Conservation (phyloP, 768 basidiomycete genomes). For the Epithele typhae region DNA sequence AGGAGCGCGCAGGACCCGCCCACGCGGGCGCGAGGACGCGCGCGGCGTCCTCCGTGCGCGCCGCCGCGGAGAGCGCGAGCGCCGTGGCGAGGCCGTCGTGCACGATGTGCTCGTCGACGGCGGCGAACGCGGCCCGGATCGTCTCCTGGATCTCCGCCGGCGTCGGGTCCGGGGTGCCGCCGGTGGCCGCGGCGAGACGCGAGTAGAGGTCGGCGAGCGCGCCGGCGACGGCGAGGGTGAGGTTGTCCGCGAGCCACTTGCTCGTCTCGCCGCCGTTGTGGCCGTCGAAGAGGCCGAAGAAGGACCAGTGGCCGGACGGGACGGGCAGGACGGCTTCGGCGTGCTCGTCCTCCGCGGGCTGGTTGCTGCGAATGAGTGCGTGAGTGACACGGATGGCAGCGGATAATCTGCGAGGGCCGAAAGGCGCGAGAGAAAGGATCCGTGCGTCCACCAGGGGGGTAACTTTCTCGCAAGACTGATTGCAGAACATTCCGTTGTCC, state of each 20-base stretch:
- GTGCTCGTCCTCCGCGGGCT: slow-evolving; percentile 26
- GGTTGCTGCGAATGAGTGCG: slow-evolving; percentile 16
- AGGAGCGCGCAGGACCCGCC: slow-evolving; percentile 43
- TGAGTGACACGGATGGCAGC: too few species aligned
- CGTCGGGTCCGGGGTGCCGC: slow-evolving; percentile 7
- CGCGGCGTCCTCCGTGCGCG: slow-evolving; percentile 13
- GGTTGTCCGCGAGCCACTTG: slow-evolving; percentile 27
- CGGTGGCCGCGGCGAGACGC: background rate
- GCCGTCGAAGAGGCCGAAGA: slow-evolving; percentile 31
- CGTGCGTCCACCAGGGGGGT: too few species aligned
- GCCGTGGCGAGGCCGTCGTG: slow-evolving; percentile 28
- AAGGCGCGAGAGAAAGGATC: too few species aligned
- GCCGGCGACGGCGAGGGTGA: slow-evolving; percentile 24
- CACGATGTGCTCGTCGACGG: slow-evolving; percentile 39
- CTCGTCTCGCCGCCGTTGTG: slow-evolving; percentile 32
- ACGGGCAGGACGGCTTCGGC: slow-evolving; percentile 18
- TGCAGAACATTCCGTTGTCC: too few species aligned
- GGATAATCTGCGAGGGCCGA: too few species aligned
- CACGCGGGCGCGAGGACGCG: slow-evolving; percentile 30
- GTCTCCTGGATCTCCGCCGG: slow-evolving; percentile 30
- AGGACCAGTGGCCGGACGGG: slow-evolving; percentile 27
- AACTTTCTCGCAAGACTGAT: too few species aligned
- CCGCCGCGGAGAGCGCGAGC: slow-evolving; percentile 20
- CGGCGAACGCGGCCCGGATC: slow-evolving; percentile 34
- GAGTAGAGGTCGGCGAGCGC: slow-evolving; percentile 22